Conservation (phyloP, 208 protist genomes). For the Leishmania tarentolae region DNA sequence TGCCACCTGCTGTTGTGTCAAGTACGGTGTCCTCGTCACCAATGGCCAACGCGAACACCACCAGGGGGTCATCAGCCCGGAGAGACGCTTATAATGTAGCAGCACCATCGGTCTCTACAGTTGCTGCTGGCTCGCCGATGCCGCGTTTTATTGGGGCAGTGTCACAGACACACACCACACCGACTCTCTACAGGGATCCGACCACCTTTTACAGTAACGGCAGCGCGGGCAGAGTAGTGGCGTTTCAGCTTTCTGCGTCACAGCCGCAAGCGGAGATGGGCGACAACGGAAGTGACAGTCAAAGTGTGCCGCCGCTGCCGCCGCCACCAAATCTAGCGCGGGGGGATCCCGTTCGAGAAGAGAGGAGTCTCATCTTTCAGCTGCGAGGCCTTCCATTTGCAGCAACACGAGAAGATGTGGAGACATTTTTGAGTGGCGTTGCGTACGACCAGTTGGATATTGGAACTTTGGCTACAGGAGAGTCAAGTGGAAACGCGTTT, state of each 20-base stretch:
- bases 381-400: slow-evolving; percentile 77
- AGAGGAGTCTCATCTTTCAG: slow-evolving; percentile 40
- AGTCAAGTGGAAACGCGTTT: slow-evolving; percentile 71
- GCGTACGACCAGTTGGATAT: slow-evolving; percentile 46
- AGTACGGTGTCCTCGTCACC: background rate
- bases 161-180: background rate
- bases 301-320: background rate
- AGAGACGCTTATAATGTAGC: background rate
- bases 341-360: background rate
- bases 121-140: background rate
- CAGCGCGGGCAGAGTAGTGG: background rate
- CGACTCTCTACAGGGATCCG: background rate
- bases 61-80: too few species aligned
- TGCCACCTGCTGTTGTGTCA: background rate
- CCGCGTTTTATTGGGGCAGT: background rate
- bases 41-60: too few species aligned
- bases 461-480: slow-evolving; percentile 38
- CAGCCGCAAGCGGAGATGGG: slow-evolving; percentile 2
- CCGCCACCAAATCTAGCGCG: background rate
- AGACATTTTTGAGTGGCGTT: slow-evolving; percentile 43
- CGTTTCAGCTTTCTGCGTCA: too few species aligned
- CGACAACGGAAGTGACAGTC: background rate
- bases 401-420: slow-evolving; percentile 54
- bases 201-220: background rate
- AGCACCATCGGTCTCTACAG: background rate